Evolutionary conservation across 1,139 yeast genomes (phyloP).

Genomic region (Starmera stellimalicola): DNA sequence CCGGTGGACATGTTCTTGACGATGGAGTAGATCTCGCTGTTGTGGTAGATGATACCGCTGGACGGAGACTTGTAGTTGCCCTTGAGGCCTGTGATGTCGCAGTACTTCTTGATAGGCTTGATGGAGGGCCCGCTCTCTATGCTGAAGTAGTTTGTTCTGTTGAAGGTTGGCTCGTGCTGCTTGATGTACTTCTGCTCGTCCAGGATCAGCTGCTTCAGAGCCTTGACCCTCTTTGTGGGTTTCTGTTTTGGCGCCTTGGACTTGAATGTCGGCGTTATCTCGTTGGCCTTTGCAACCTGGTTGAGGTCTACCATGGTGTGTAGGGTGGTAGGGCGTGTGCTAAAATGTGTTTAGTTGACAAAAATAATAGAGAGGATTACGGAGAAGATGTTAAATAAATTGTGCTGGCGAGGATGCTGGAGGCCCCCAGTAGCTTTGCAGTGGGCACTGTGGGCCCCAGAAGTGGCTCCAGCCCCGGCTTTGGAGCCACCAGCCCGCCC

Average conservation of each 20-base stretch:
- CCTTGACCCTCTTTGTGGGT: constrained; percentile 59
- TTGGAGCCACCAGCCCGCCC: no score
- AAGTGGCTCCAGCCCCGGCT: no score
- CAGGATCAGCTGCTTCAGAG: constrained; percentile 61
- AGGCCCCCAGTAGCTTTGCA: no score
- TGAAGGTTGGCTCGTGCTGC: constrained; percentile 23
- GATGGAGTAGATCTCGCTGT: constrained; percentile 74
- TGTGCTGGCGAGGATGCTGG: no score
- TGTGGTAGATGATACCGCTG: constrained; percentile 69
- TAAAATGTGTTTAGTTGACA: no score
- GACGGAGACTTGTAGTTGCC: constrained; percentile 72
- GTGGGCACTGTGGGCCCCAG: no score
- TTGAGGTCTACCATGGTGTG: constrained; percentile 5
- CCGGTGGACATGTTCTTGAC: constrained; percentile 81
- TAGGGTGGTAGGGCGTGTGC: no score
- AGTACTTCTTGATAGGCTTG: constrained; percentile 72
- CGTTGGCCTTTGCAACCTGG: constrained; percentile 15
- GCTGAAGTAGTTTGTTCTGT: constrained; percentile 42
- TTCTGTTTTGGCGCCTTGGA: constrained; percentile 38
- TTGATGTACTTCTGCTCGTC: constrained; percentile 67
- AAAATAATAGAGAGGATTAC: no score
- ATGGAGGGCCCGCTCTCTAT: constrained; percentile 85
- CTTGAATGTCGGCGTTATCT: constrained; percentile 37
- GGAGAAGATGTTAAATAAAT: no score
- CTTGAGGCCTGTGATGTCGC: constrained; percentile 88